Evolutionary conservation across 1,284 basidiomycete species (phyloP), one percentile per base, ranked within the genome.

Genomic region (Naganishia albida): DNA sequence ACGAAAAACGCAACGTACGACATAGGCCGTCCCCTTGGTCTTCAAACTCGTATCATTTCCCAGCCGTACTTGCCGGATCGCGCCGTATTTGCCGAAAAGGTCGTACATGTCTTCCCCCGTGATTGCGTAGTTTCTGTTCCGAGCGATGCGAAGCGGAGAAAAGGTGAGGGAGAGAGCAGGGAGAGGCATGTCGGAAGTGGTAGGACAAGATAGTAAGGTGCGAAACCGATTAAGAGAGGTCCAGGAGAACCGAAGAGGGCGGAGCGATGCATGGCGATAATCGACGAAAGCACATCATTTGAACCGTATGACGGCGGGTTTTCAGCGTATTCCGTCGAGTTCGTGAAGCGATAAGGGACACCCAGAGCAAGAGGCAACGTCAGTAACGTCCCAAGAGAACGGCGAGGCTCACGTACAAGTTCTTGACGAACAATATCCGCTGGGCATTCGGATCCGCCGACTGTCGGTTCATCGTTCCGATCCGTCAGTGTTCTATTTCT

Each of bases 51-150:
- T 82, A 73, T 94, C 91, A 71, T 87, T 93, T 52, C 95, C 95
- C 70, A 97, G 86, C 63, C 95, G 86, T 71, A 99, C 89, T 79
- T 99, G 95, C 49, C 95, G 88, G 74, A 99, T 93, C 70, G 91
- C 91, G 49, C 95, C 95, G 81, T 99, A 99, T 69, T 93, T 90
- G 63, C 94, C 95, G 75, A 99, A 99, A 66, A 99, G 84, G 80
- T 99, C 95, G 79, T 98, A 98, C 69, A 98, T 80, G 78, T 97
- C 94, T 66, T 93, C 88, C 53, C 93, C 94, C 23, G 75, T 77
- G 72, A 95, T 97, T 78, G 89, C 88, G 82, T 97, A 99, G 80
- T 93, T 95, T 13, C 78, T 80, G 65, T 25, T 28, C 3, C n/a
- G 25, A 10, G 34, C 10, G 34, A 10, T 6, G 34, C 34, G 34